These are phyloP conservation scores for Colletotrichum plurivorum DNA, from an alignment of 2,329 filamentous ascomycete genomes.

Conservation along the genomic window DNA sequence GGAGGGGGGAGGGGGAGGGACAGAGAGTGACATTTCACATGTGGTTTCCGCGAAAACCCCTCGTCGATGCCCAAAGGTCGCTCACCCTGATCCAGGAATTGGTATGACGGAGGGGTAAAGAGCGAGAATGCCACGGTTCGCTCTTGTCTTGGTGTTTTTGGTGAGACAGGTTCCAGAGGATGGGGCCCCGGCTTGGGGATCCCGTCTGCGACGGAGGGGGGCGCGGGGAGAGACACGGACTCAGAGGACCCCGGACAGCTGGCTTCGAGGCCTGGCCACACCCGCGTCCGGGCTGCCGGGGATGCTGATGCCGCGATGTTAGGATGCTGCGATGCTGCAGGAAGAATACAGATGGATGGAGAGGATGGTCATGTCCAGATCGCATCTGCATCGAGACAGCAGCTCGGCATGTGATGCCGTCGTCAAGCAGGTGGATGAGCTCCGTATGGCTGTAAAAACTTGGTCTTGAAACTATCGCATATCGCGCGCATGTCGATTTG, in stretches of 20 bases:
- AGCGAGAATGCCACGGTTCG: conserved; percentile 12
- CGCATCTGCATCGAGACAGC: too few species aligned
- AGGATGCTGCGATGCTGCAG: not conserved
- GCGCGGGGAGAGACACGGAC: conserved; percentile 19
- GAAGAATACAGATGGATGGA: too few species aligned
- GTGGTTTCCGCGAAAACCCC: not conserved
- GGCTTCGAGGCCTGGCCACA: conserved; percentile 22
- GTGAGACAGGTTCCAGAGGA: not conserved
- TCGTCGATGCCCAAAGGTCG: not conserved
- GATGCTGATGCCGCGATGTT: not conserved
- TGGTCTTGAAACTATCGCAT: too few species aligned
- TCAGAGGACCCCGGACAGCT: conserved; percentile 23
- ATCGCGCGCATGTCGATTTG: too few species aligned
- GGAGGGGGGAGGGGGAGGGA: conserved; percentile 4
- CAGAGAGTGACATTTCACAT: conserved; percentile 20
- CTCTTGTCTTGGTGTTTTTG: not conserved
- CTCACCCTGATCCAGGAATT: not conserved
- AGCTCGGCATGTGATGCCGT: too few species aligned
- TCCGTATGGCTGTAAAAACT: too few species aligned
- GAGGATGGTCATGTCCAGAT: too few species aligned
- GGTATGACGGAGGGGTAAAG: conserved; percentile 22
- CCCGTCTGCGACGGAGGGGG: not conserved
- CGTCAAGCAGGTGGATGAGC: too few species aligned
- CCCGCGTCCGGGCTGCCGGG: conserved; percentile 5
- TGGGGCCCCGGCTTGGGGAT: conserved; percentile 7